Conservation (phyloP, 371 early-diverging fungal genomes). For the Mortierella sp. region DNA sequence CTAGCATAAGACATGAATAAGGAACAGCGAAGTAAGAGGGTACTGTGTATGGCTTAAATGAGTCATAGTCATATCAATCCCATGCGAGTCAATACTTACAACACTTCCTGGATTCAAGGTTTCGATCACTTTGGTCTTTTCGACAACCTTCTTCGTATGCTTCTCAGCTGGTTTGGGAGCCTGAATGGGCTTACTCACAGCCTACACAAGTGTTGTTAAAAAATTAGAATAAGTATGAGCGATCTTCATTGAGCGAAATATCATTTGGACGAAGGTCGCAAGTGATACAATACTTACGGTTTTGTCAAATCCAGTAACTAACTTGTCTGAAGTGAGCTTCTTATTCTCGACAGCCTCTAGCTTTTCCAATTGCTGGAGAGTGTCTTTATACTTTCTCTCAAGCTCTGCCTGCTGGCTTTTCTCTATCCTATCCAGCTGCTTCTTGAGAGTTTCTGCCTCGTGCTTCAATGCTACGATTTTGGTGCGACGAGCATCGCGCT, state of each 20-base stretch:
- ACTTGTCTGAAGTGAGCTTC: slow-evolving; percentile 85
- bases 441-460: slow-evolving; percentile 70
- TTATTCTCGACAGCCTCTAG: slow-evolving; percentile 73
- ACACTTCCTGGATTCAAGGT: slow-evolving; percentile 77
- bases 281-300: slow-evolving; percentile 63
- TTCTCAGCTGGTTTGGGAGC: slow-evolving; percentile 45
- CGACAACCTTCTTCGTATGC: slow-evolving; percentile 57
- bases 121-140: slow-evolving; percentile 74
- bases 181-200: slow-evolving; percentile 63
- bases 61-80: no score
- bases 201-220: slow-evolving; percentile 35
- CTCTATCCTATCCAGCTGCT: slow-evolving; percentile 62
- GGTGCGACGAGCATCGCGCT: slow-evolving; percentile 86
- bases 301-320: slow-evolving; percentile 79
- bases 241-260: background rate
- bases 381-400: slow-evolving; percentile 51
- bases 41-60: background rate
- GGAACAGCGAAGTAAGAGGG: background rate
- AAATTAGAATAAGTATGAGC: background rate
- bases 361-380: slow-evolving; percentile 65
- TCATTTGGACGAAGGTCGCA: background rate
- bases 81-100: slow-evolving; percentile 39
- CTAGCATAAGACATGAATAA: slow-evolving; percentile 6
- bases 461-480: slow-evolving; percentile 75
- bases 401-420: slow-evolving; percentile 56